A percentile compares a stretch with the other conserved stretches of the same genome.
Evolutionary conservation across 164 flowering plant genomes (phyloP).

Genomic region (Piper longum): DNA sequence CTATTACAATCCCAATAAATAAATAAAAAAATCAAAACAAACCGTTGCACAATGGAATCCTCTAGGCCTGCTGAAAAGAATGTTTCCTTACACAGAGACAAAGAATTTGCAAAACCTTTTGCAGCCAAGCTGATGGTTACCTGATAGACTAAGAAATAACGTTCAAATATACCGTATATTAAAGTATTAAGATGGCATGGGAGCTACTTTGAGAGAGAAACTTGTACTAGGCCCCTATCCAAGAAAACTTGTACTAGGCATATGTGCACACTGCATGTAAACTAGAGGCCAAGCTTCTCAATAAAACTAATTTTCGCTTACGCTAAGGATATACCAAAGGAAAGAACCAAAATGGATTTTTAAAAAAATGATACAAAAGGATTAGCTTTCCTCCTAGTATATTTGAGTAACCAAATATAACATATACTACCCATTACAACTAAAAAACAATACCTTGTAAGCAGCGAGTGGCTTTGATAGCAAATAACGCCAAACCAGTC

Average conservation of each 20-base stretch:
- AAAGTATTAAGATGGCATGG: neutral
- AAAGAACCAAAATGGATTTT: too few relatives aligned
- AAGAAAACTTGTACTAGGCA: too few relatives aligned
- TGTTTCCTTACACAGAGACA: conserved; percentile 57
- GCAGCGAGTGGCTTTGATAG: conserved; percentile 83
- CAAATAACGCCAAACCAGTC: conserved; percentile 75
- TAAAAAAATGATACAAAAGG: too few relatives aligned
- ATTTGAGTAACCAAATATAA: too few relatives aligned
- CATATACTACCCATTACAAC: too few relatives aligned
- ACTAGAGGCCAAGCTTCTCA: too few relatives aligned
- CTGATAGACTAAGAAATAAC: conserved; percentile 21
- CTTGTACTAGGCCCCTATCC: neutral
- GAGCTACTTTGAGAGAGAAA: neutral
- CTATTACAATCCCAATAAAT: neutral
- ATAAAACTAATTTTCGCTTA: too few relatives aligned
- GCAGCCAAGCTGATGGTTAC: conserved; percentile 92
- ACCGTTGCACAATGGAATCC: neutral
- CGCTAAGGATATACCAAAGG: too few relatives aligned
- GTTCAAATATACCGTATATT: neutral
- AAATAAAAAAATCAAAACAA: neutral
- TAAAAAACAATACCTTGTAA: conserved; percentile 51
- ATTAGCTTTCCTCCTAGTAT: neutral
- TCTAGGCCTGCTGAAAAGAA: conserved; percentile 8
- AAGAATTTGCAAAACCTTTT: conserved; percentile 72
- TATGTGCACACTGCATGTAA: neutral